Evolutionary conservation across 805 yeast species (phyloP).

Genomic region (Candida berthetii): DNA sequence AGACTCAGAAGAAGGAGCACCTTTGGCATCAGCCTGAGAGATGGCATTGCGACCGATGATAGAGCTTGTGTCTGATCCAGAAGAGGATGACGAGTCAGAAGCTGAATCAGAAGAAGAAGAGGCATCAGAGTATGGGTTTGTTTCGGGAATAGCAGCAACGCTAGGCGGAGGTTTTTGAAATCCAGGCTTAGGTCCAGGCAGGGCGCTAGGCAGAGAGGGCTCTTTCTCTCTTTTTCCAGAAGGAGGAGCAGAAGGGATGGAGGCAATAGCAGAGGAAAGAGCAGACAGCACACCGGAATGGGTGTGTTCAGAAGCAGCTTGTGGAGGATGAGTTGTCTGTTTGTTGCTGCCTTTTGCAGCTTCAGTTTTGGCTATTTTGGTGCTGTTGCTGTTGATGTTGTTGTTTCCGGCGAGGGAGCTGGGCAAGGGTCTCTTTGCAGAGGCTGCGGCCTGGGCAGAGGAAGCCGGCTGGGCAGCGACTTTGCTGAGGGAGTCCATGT

Average conservation of each 20-base stretch:
- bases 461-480: too few species aligned
- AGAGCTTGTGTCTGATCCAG: not conserved
- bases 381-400: conserved; percentile 26
- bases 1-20: too few species aligned
- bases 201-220: not conserved
- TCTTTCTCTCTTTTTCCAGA: too few species aligned
- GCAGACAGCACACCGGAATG: too few species aligned
- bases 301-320: too few species aligned
- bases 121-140: not conserved
- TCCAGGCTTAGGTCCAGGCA: not conserved
- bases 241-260: not conserved
- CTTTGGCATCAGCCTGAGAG: not conserved
- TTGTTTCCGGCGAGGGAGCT: not conserved
- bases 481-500: too few species aligned
- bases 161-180: too few species aligned
- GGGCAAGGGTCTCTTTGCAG: not conserved
- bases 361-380: too few species aligned
- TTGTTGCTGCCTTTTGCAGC: too few species aligned
- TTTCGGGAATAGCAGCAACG: too few species aligned
- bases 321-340: too few species aligned
- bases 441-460: too few species aligned
- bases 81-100: not conserved
- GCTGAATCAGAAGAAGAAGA: not conserved
- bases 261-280: not conserved
- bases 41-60: not conserved